These are phyloP conservation scores for Arctium lappa DNA, from an alignment of 129 eudicot genomes.

Conservation along the genomic window DNA sequence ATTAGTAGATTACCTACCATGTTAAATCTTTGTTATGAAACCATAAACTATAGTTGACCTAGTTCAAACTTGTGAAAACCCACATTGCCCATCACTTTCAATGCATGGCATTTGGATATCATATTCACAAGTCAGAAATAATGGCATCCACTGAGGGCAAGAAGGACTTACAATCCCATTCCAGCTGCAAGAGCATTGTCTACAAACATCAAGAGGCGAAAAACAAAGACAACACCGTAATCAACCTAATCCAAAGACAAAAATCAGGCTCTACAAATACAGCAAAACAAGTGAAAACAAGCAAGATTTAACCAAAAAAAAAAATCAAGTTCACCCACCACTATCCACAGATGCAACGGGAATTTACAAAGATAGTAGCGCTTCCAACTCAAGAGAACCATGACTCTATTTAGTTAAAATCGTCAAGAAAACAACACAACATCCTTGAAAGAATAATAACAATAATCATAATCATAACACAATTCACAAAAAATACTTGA, in stretches of 20 bases:
- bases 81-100: not conserved
- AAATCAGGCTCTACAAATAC: not conserved
- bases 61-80: not conserved
- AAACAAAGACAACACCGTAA: conserved; percentile 68
- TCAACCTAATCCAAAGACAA: conserved; percentile 54
- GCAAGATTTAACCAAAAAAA: not conserved
- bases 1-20: not conserved
- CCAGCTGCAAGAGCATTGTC: conserved; percentile 88
- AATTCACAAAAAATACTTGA: not conserved
- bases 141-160: not conserved
- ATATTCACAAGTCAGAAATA: not conserved
- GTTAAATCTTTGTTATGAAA: not conserved
- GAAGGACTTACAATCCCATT: conserved; percentile 85
- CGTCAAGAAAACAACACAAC: conserved; percentile 32
- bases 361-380: conserved; percentile 58
- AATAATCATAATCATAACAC: not conserved
- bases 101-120: not conserved
- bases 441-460: not conserved
- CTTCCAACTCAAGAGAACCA: conserved; percentile 73
- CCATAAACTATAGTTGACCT: not conserved
- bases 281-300: not conserved
- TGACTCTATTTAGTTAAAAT: conserved; percentile 40
- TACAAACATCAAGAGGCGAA: conserved; percentile 89
- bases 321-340: conserved; percentile 45
- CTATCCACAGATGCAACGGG: conserved; percentile 82